Evolutionary conservation across 371 early-diverging fungal species (phyloP).

Genomic region (Mortierella sp.): DNA sequence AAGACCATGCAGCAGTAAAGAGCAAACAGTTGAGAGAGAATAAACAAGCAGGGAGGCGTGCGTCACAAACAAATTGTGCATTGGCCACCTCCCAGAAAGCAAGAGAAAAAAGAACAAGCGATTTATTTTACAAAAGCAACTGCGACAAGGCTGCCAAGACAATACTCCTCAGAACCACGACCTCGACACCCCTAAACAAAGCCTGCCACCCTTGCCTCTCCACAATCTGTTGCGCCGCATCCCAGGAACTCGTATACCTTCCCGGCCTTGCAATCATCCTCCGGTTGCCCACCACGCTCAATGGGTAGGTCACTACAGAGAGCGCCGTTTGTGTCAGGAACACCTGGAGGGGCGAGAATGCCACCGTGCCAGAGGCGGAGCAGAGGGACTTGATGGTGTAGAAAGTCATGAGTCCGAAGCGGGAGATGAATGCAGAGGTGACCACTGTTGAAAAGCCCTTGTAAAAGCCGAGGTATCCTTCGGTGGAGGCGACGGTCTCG

Average conservation of each 20-base stretch:
- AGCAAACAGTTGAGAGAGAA: background rate
- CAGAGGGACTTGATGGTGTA: slow-evolving; percentile 14
- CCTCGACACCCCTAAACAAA: slow-evolving; percentile 33
- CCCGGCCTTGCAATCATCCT: slow-evolving; percentile 41
- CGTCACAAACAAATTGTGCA: background rate
- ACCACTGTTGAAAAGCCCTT: slow-evolving; percentile 36
- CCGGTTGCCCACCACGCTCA: slow-evolving; percentile 32
- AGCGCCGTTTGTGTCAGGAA: background rate
- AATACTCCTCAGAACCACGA: slow-evolving; percentile 20
- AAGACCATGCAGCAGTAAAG: slow-evolving; percentile 12
- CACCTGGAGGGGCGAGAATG: slow-evolving; percentile 10
- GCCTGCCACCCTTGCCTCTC: slow-evolving; percentile 47
- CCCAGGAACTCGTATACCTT: slow-evolving; percentile 44
- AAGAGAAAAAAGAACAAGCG: background rate
- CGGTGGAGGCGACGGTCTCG: slow-evolving; percentile 11
- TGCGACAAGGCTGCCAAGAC: slow-evolving; percentile 19
- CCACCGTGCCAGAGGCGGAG: background rate
- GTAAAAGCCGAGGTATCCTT: slow-evolving; percentile 33
- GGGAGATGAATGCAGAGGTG: slow-evolving; percentile 26
- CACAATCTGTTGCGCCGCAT: slow-evolving; percentile 43
- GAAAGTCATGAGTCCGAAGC: slow-evolving; percentile 33
- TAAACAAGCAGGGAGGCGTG: background rate
- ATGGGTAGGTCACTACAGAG: slow-evolving; percentile 27
- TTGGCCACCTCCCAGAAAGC: background rate
- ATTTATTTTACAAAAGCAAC: slow-evolving; percentile 17